Conservation (phyloP, 805 yeast genomes). For the Wickerhamomyces hampshirensis region DNA sequence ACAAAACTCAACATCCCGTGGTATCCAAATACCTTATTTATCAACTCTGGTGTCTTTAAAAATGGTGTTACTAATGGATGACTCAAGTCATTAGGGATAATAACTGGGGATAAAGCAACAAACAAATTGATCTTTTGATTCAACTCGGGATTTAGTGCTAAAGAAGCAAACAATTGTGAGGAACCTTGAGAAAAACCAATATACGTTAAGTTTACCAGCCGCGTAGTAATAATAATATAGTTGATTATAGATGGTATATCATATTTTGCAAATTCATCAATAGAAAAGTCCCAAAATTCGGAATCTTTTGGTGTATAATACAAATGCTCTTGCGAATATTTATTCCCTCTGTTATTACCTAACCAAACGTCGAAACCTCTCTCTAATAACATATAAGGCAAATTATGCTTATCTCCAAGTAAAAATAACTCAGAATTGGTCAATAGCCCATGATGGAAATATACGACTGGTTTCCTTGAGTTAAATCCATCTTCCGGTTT, state of each 20-base stretch:
- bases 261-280: conserved; percentile 87
- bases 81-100: conserved; percentile 82
- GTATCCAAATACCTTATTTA: conserved; percentile 69
- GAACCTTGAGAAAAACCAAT: conserved; percentile 94
- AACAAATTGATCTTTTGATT: conserved; percentile 52
- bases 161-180: conserved; percentile 86
- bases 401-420: conserved; percentile 43
- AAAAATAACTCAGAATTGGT: conserved; percentile 63
- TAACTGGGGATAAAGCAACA: conserved; percentile 89
- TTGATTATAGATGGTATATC: conserved; percentile 85
- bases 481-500: conserved; percentile 21
- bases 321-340: conserved; percentile 53
- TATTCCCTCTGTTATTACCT: conserved; percentile 91
- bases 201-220: conserved; percentile 45
- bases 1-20: conserved; percentile 68
- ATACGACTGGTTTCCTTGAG: conserved; percentile 42
- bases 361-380: conserved; percentile 92
- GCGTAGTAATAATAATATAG: conserved; percentile 56
- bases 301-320: conserved; percentile 24
- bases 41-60: conserved; percentile 66
- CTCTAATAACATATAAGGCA: conserved; percentile 74
- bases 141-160: conserved; percentile 59
- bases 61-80: conserved; percentile 73
- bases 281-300: conserved; percentile 82
- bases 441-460: conserved; percentile 78